Conservation (phyloP, 805 yeast genomes). For the Jamesozyma piceae region DNA sequence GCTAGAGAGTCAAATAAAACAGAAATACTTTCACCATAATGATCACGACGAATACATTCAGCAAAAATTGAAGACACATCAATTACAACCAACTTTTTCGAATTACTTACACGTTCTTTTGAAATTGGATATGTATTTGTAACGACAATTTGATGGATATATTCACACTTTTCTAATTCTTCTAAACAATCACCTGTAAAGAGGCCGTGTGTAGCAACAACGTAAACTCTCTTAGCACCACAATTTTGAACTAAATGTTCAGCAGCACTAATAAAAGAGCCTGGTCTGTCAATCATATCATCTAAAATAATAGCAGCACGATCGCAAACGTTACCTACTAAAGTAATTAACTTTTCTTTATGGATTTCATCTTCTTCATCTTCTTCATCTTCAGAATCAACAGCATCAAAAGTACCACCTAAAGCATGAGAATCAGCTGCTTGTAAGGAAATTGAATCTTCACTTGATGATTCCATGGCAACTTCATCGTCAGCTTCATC, state of each 20-base stretch:
- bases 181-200: conserved; percentile 84
- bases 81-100: conserved; percentile 70
- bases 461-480: conserved; percentile 29
- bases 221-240: conserved; percentile 86
- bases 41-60: conserved; percentile 97
- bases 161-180: conserved; percentile 62
- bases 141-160: conserved; percentile 85
- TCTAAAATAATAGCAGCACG: conserved; percentile 90
- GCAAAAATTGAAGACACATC: conserved; percentile 94
- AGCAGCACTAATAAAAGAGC: conserved; percentile 92
- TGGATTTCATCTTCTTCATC: conserved; percentile 44
- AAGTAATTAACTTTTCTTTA: conserved; percentile 78
- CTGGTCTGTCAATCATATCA: conserved; percentile 95
- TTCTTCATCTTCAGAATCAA: conserved; percentile 76
- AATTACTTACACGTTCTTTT: conserved; percentile 44
- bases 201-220: conserved; percentile 93
- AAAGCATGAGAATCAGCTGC: conserved; percentile 44
- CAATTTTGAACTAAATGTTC: conserved; percentile 93
- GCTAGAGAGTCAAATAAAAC: conserved; percentile 85
- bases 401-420: conserved; percentile 75
- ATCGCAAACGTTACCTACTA: conserved; percentile 90
- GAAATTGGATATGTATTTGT: conserved; percentile 93
- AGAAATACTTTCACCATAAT: conserved; percentile 93
- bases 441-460: conserved; percentile 11
- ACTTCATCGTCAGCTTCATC: conserved; percentile 37